These are phyloP conservation scores for Populus ilicifolia DNA, from an alignment of 345 rosid species.

Conservation along the genomic window DNA sequence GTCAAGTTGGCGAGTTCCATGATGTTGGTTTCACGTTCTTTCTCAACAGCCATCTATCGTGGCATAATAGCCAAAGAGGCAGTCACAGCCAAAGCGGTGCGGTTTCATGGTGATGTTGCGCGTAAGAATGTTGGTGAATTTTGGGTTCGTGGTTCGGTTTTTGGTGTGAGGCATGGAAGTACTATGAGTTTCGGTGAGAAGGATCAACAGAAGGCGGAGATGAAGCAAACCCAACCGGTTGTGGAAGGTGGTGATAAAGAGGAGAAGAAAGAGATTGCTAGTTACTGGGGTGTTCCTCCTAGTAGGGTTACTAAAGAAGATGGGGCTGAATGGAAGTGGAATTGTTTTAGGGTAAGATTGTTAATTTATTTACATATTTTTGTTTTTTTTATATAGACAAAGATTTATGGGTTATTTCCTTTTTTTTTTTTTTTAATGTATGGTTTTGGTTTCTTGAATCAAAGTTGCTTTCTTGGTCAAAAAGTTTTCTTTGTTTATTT, in stretches of 20 bases:
- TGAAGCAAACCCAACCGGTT: background rate
- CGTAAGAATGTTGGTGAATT: background rate
- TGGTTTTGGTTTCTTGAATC: background rate
- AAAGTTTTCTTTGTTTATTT: too few species aligned
- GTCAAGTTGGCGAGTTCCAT: background rate
- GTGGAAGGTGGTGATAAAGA: background rate
- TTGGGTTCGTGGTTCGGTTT: background rate
- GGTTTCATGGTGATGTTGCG: background rate
- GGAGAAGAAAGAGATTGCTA: conserved; percentile 10
- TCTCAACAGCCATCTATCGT: background rate
- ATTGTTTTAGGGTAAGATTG: conserved; percentile 57
- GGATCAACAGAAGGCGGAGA: background rate
- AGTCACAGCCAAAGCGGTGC: background rate
- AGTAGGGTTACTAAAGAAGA: conserved; percentile 53
- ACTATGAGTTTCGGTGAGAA: background rate
- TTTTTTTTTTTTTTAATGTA: too few species aligned
- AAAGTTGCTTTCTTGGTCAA: background rate
- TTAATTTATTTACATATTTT: background rate
- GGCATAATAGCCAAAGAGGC: background rate
- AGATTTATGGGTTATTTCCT: background rate
- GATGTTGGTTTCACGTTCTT: background rate
- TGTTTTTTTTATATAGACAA: background rate
- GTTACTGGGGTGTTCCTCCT: conserved; percentile 73
- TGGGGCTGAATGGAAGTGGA: conserved; percentile 81
- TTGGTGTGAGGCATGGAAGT: background rate